Conservation (phyloP, 176 grass and related monocot species). For the Cocos nucifera region DNA sequence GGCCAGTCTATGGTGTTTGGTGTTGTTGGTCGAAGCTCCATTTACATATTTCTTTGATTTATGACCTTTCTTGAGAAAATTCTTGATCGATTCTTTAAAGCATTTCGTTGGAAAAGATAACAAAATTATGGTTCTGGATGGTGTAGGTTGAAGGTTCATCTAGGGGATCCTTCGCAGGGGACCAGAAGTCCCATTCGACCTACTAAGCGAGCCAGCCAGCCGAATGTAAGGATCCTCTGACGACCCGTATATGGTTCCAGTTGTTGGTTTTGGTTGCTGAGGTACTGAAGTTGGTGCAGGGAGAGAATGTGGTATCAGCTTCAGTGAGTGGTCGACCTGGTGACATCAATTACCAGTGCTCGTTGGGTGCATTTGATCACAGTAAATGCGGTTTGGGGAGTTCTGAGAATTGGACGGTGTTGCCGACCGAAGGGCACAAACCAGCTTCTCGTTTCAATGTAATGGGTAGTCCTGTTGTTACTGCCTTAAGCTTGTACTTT, state of each 20-base stretch:
- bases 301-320: constrained; percentile 48
- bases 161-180: constrained; percentile 67
- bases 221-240: constrained; percentile 45
- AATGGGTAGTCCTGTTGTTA: constrained; percentile 14
- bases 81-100: neutral
- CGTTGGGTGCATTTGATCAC: constrained; percentile 55
- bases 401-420: constrained; percentile 65
- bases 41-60: too few species aligned
- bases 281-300: constrained; percentile 34
- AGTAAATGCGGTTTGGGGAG: constrained; percentile 50
- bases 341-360: constrained; percentile 47
- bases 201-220: constrained; percentile 38
- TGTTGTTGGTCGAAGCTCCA: too few species aligned
- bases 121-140: constrained; percentile 1
- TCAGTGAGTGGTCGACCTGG: constrained; percentile 65
- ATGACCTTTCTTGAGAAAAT: too few species aligned
- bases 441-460: constrained; percentile 78
- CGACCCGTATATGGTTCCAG: constrained; percentile 11
- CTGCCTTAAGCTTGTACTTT: neutral
- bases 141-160: constrained; percentile 79
- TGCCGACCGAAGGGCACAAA: constrained; percentile 69
- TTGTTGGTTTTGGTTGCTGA: constrained; percentile 13
- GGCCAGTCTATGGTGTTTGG: too few species aligned
- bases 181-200: constrained; percentile 54
- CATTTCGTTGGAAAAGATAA: neutral